Evolutionary conservation across 805 yeast species (phyloP).

Genomic region (Saccharomyces paradoxus): DNA sequence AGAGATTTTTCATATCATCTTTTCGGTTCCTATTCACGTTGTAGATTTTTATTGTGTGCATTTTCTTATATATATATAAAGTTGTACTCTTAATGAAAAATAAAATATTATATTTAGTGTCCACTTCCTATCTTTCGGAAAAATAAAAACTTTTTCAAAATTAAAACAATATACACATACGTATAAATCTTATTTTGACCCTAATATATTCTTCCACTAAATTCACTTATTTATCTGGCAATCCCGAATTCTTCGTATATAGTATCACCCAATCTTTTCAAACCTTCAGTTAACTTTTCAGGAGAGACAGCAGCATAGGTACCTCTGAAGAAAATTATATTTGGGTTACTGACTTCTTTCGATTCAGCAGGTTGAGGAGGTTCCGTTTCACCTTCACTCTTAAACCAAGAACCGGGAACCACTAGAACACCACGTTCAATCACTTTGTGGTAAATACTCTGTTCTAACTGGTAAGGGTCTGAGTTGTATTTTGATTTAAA

Average conservation of each 20-base stretch:
- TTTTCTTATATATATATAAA: neutral
- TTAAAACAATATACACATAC: neutral
- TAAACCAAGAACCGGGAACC: constrained; percentile 83
- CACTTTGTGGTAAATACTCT: constrained; percentile 52
- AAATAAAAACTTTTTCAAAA: neutral
- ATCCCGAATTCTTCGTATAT: constrained; percentile 43
- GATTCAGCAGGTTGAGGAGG: constrained; percentile 50
- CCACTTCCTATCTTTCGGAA: neutral
- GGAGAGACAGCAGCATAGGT: constrained; percentile 80
- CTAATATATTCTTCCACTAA: neutral
- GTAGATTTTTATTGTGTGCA: neutral
- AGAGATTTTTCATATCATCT: neutral
- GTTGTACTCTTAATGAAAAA: neutral
- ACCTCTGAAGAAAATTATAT: constrained; percentile 68
- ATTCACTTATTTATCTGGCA: constrained; percentile 1
- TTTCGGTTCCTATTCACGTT: neutral
- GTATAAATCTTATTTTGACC: neutral
- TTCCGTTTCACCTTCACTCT: constrained; percentile 43
- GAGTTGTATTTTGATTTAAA: constrained; percentile 46
- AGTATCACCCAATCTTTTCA: constrained; percentile 62
- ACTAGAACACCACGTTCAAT: constrained; percentile 55
- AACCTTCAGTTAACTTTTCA: constrained; percentile 50
- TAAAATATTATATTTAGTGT: neutral
- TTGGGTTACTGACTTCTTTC: constrained; percentile 35
- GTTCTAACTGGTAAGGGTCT: constrained; percentile 60